These are phyloP conservation scores for Arxiozyma slooffiae DNA, from an alignment of 1,139 yeast species.

Conservation along the genomic window DNA sequence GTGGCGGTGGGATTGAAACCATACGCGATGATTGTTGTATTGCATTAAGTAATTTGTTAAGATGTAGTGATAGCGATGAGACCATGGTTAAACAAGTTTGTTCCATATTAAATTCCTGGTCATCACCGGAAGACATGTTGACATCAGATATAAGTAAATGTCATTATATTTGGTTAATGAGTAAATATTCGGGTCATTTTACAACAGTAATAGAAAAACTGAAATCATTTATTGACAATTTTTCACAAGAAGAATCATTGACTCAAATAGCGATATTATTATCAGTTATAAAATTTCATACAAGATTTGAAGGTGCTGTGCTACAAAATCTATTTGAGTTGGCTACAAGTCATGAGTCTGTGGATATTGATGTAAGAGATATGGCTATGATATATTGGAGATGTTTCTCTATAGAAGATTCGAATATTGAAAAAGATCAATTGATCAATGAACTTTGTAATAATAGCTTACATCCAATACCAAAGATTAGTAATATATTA, in stretches of 20 bases:
- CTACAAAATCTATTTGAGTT: slow-evolving; percentile 66
- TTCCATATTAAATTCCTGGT: slow-evolving; percentile 25
- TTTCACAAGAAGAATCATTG: slow-evolving; percentile 60
- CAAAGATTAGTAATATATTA: slow-evolving; percentile 63
- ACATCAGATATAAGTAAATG: slow-evolving; percentile 28
- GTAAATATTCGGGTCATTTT: slow-evolving; percentile 75
- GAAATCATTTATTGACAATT: slow-evolving; percentile 46
- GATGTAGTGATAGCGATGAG: slow-evolving; percentile 62
- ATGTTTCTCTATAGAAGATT: slow-evolving; percentile 52
- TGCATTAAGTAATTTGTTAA: slow-evolving; percentile 67
- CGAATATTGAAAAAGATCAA: slow-evolving; percentile 15
- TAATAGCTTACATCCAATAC: slow-evolving; percentile 39
- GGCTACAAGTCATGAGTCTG: slow-evolving; percentile 63
- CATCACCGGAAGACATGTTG: slow-evolving; percentile 19
- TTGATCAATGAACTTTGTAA: slow-evolving; percentile 23
- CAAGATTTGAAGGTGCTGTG: slow-evolving; percentile 35
- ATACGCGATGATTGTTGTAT: slow-evolving; percentile 72
- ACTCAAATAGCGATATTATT: slow-evolving; percentile 73
- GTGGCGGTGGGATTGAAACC: slow-evolving; percentile 45
- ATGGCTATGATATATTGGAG: slow-evolving; percentile 95
- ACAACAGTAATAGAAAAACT: slow-evolving; percentile 41
- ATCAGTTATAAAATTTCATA: slow-evolving; percentile 63
- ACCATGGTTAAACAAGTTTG: slow-evolving; percentile 20
- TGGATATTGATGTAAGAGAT: slow-evolving; percentile 88
- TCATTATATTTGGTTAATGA: slow-evolving; percentile 74